A percentile compares a stretch with the other conserved stretches of the same genome.
These are phyloP conservation scores for Blastocystis sp. DNA, from an alignment of 352 stramenopile species.

Conservation along the genomic window DNA sequence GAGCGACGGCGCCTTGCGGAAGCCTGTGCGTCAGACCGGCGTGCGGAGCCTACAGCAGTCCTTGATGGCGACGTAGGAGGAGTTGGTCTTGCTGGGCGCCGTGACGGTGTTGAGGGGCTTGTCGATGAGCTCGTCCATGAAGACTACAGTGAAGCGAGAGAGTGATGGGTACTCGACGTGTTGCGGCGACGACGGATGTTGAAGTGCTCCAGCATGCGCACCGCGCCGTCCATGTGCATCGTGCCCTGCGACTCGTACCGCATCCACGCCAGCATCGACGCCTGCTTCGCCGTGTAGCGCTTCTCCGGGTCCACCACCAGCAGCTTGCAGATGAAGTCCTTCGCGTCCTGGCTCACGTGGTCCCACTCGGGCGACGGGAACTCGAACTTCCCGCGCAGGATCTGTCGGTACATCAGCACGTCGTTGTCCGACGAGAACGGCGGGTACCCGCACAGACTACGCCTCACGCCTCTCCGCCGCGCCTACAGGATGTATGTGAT, in stretches of 20 bases:
- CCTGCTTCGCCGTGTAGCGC: constrained; percentile 76
- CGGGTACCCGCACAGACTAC: constrained; percentile 79
- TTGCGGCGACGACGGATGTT: constrained; percentile 66
- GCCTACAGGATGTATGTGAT: constrained; percentile 88
- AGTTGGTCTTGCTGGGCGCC: background rate
- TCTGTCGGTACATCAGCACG: constrained; percentile 86
- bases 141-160: constrained; percentile 14
- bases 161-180: constrained; percentile 9
- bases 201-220: constrained; percentile 73
- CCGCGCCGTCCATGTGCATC: constrained; percentile 73
- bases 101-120: constrained; percentile 36
- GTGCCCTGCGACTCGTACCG: constrained; percentile 72
- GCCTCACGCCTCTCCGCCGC: background rate
- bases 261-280: constrained; percentile 68
- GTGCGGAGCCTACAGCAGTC: background rate
- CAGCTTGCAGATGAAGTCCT: constrained; percentile 86
- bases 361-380: constrained; percentile 88
- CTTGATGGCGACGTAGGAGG: constrained; percentile 36
- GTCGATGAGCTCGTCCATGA: constrained; percentile 59
- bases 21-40: background rate
- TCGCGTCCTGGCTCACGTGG: constrained; percentile 85
- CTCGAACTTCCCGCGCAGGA: constrained; percentile 84
- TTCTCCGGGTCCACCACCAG: constrained; percentile 84
- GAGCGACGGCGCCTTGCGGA: constrained; percentile 60
- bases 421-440: constrained; percentile 91